Conservation (phyloP, 805 yeast species). For the Kuraishia cidri region DNA sequence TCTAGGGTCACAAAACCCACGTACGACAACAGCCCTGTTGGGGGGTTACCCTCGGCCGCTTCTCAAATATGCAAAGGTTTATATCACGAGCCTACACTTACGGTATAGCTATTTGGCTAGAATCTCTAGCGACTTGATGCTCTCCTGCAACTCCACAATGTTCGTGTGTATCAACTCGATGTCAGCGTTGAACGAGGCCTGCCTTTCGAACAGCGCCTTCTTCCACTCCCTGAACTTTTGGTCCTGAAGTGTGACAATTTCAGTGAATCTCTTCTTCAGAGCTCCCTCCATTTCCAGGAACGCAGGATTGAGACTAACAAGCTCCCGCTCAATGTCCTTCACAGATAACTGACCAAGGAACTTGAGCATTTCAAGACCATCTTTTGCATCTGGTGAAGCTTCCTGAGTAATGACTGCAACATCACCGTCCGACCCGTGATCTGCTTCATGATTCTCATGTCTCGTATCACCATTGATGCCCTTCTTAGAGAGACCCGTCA, state of each 20-base stretch:
- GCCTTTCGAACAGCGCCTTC: constrained; percentile 41
- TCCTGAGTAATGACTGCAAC: constrained; percentile 18
- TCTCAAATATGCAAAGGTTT: too few relatives aligned
- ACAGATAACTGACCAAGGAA: constrained; percentile 27
- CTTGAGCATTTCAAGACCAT: constrained; percentile 24
- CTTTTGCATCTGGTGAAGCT: not conserved
- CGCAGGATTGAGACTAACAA: constrained; percentile 35
- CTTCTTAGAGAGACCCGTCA: not conserved
- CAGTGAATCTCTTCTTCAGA: constrained; percentile 33
- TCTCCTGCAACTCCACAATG: constrained; percentile 26
- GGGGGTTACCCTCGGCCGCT: too few relatives aligned
- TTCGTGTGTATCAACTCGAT: constrained; percentile 32
- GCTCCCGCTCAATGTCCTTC: constrained; percentile 24
- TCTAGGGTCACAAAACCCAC: too few relatives aligned
- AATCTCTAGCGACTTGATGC: constrained; percentile 5
- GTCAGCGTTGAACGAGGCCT: constrained; percentile 44
- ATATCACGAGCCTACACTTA: too few relatives aligned
- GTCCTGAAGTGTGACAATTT: constrained; percentile 39
- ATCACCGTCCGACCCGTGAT: constrained; percentile 11
- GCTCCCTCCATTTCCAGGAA: constrained; percentile 32
- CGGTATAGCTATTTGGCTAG: too few relatives aligned
- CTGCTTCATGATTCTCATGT: too few relatives aligned
- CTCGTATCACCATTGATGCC: constrained; percentile 1
- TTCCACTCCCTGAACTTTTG: constrained; percentile 56
- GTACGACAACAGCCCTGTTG: too few relatives aligned